phyloP scores from a whole-genome alignment of 2,329 filamentous ascomycete species.

The Fusarium nisikadoi region DNA sequence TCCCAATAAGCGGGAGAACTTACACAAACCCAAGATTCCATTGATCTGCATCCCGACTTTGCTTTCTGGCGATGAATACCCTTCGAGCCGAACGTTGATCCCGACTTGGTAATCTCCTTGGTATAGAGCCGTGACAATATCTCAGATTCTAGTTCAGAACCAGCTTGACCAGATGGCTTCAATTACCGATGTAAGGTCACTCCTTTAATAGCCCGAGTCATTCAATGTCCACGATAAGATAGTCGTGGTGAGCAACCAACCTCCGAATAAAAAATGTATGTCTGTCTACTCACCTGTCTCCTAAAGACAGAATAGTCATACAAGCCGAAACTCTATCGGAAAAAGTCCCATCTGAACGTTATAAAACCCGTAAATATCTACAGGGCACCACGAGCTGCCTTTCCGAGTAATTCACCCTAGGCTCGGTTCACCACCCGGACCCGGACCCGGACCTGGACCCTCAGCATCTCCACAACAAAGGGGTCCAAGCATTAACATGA shows the following conservation, averaged over 20 bases:
- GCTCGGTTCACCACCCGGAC: background rate
- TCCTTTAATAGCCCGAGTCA: background rate
- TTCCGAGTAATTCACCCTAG: background rate
- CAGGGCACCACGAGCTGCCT: background rate
- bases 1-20: background rate
- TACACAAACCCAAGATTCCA: background rate
- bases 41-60: constrained; percentile 11
- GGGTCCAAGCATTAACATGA: constrained; percentile 3
- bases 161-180: background rate
- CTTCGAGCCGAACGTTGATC: constrained; percentile 1
- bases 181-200: background rate
- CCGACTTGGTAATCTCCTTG: background rate
- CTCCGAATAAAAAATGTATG: too few species aligned
- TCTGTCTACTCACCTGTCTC: background rate
- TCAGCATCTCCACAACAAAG: constrained; percentile 1
- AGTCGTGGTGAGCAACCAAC: background rate
- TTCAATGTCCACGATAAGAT: background rate
- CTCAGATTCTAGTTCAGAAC: background rate
- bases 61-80: too few species aligned
- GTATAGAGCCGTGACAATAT: background rate
- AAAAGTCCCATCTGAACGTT: background rate
- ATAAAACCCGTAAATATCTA: background rate
- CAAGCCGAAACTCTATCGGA: background rate
- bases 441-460: background rate
- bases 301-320: background rate